phyloP scores from a whole-genome alignment of 352 stramenopile species.

The Phytophthora megakarya region DNA sequence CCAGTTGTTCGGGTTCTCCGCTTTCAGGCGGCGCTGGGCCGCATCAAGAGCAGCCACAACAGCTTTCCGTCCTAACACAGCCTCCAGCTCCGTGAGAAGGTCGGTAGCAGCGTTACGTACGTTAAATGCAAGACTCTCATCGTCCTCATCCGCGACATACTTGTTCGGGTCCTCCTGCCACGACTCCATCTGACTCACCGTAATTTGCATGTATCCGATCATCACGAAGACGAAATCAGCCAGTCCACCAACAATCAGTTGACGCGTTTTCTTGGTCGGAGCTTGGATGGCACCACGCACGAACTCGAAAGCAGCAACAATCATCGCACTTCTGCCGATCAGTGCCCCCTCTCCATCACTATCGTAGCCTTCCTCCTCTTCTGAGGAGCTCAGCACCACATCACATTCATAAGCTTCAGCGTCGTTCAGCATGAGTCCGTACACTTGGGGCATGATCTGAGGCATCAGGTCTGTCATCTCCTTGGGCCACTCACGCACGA shows the following conservation, averaged over 20 bases:
- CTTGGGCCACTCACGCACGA: slow-evolving; percentile 84
- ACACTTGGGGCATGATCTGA: slow-evolving; percentile 75
- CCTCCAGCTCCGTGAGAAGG: slow-evolving; percentile 66
- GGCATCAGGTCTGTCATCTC: slow-evolving; percentile 77
- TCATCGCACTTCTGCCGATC: slow-evolving; percentile 68
- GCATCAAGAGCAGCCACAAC: slow-evolving; percentile 59
- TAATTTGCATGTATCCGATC: slow-evolving; percentile 89
- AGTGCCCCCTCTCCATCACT: slow-evolving; percentile 74
- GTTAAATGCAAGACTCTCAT: slow-evolving; percentile 81
- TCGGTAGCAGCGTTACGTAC: slow-evolving; percentile 75
- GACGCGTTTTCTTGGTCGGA: slow-evolving; percentile 80
- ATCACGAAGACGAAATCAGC: slow-evolving; percentile 77
- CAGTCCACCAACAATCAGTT: slow-evolving; percentile 59
- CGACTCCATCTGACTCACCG: slow-evolving; percentile 65
- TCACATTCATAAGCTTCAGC: slow-evolving; percentile 57
- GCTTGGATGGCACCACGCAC: slow-evolving; percentile 69
- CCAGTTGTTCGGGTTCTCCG: slow-evolving; percentile 56
- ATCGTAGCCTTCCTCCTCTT: slow-evolving; percentile 78
- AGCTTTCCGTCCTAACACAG: slow-evolving; percentile 65
- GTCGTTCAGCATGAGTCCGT: slow-evolving; percentile 52
- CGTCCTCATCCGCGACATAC: slow-evolving; percentile 86
- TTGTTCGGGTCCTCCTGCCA: slow-evolving; percentile 86
- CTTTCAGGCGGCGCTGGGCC: slow-evolving; percentile 66
- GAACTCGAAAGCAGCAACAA: slow-evolving; percentile 79
- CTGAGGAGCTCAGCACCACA: slow-evolving; percentile 51